Evolutionary conservation across 768 basidiomycete species (phyloP).

Genomic region (Xanthoconium stramineum): DNA sequence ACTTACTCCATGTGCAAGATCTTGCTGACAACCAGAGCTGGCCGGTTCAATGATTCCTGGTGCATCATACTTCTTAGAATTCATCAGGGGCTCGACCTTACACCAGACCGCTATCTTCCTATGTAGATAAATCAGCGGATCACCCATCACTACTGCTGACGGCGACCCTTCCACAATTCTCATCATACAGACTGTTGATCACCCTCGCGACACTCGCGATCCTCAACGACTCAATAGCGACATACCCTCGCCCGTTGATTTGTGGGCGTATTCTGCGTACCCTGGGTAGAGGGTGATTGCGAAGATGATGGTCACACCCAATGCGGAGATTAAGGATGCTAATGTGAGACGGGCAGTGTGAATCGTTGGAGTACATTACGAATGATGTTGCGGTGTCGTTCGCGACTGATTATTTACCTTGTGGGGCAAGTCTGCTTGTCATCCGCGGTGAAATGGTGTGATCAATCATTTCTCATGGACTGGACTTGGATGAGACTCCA

Average conservation of each 20-base stretch:
- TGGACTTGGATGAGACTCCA: conserved; percentile 15
- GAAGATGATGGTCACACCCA: conserved; percentile 44
- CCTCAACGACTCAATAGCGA: conserved; percentile 48
- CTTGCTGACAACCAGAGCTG: conserved; percentile 47
- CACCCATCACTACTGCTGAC: conserved; percentile 48
- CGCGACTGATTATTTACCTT: conserved; percentile 35
- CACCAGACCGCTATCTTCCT: conserved; percentile 47
- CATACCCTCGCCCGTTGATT: conserved; percentile 44
- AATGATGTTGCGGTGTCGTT: conserved; percentile 39
- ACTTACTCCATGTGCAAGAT: conserved; percentile 30
- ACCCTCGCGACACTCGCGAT: no score
- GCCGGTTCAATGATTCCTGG: conserved; percentile 49
- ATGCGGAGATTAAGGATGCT: conserved; percentile 43
- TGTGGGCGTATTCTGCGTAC: conserved; percentile 38
- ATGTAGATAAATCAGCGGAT: conserved; percentile 49
- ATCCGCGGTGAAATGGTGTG: no score
- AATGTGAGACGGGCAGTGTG: conserved; percentile 48
- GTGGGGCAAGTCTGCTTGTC: no score
- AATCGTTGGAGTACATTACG: conserved; percentile 33
- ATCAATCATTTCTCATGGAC: no score
- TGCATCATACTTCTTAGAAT: conserved; percentile 52
- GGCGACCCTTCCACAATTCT: conserved; percentile 47
- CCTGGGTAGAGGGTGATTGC: conserved; percentile 32
- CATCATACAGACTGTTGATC: no score
- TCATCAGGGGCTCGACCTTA: conserved; percentile 42